Base-by-base conservation (phyloP, 257 asterid genomes). In the Apocynum venetum region DNA sequence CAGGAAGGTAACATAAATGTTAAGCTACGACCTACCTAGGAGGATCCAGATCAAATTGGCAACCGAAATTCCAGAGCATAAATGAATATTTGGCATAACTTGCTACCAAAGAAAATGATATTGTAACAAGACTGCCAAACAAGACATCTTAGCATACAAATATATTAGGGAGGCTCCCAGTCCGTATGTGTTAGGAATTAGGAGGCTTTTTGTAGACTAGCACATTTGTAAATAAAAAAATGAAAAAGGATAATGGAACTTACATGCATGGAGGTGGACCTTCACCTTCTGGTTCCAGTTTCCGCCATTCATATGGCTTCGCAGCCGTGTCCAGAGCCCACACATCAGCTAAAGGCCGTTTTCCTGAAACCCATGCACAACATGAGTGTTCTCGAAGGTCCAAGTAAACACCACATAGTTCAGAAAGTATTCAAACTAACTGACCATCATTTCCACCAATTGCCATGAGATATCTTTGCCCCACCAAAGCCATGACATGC, bases 211-310 rank as follows among this genome's bases (percentile, higher is more conserved):
- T 13, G 20, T 17, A 14, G 51, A 66, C 31, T 40, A 66, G 31
- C 25, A 53, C 3, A 2, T 0, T 1, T 41, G 31, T 25, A 25
- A 25, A 25, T 5, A 14, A 66, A 56, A 6, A 41, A 36, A 19
- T 12, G 72, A 59, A 43, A 73, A 66, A 69, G 38, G 56, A 51
- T 2, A 19, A 68, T 44, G 35, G 60, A 78, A 85, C 92, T 89
- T 83, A 96, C 99, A 96, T 96, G 99, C 99, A 96, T 76, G 99
- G 99, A 77, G 99, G 99, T 51, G 99, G 99, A 78, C 99, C 98
- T 88, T 96, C 99, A 51, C 99, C 99, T 87, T 93, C 99, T 73
- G 99, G 99, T 88, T 96, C 99, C 87, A 93, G 80, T 88, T 96
- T 96, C 82, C 99, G 89, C 99, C 98, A 96, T 84, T 96, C 98